A percentile compares a stretch with the other conserved stretches of the same genome.
Conservation (phyloP, 768 basidiomycete genomes). For the Mycena pura region DNA sequence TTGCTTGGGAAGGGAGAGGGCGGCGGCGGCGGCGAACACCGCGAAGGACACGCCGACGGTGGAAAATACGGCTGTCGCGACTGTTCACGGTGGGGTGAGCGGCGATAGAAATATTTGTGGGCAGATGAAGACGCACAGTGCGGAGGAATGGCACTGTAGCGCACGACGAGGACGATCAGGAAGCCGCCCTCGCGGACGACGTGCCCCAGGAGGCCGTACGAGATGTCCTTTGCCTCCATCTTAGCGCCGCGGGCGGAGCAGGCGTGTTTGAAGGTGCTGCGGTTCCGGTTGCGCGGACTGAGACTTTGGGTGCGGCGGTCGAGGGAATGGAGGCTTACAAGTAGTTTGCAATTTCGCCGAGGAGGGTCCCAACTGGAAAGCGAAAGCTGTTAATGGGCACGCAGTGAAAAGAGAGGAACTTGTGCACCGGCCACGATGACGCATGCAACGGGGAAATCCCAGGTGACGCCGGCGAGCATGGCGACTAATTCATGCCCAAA, state of each 20-base stretch:
- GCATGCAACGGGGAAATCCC: constrained; percentile 7
- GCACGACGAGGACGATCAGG: constrained; percentile 59
- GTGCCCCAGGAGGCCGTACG: constrained; percentile 44
- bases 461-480: constrained; percentile 9
- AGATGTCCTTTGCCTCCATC: constrained; percentile 42
- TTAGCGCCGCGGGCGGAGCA: constrained; percentile 61
- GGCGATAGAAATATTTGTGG: too few species aligned
- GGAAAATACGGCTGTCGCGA: constrained; percentile 15
- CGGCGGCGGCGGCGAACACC: constrained; percentile 1
- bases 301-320: too few species aligned
- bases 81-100: too few species aligned
- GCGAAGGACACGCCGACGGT: constrained; percentile 13
- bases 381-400: neutral
- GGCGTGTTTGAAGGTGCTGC: constrained; percentile 65
- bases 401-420: too few species aligned
- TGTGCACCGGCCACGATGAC: constrained; percentile 2
- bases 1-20: constrained; percentile 10
- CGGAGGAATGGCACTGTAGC: constrained; percentile 48
- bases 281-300: too few species aligned
- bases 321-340: too few species aligned
- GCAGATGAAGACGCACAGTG: constrained; percentile 22
- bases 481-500: constrained; percentile 17
- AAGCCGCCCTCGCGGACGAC: constrained; percentile 74
- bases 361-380: constrained; percentile 7
- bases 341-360: constrained; percentile 20